Base-by-base conservation (phyloP, 1,139 yeast genomes). In the Sugiyamaella neomexicana region DNA sequence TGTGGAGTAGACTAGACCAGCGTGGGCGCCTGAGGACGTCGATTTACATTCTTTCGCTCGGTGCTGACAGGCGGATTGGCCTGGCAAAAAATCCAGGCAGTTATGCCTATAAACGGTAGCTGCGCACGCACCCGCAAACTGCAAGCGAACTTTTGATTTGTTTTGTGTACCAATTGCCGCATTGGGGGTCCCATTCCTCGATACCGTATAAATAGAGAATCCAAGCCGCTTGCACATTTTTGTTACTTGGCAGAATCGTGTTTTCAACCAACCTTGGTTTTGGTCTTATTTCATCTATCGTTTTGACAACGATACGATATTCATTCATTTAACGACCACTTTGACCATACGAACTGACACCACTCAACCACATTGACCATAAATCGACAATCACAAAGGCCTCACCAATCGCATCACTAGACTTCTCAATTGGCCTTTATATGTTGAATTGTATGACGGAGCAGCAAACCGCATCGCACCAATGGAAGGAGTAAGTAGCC, bases 111-210 rank as follows among this genome's bases (percentile, higher is more conserved):
- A 17, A 20, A 12, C 23, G 38, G 29, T n/a, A 20, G 17, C 12
- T 44, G 47, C 47, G 37, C 39, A 17, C 23, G 46, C 38, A 27
- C 16, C 39, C 15, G 27, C 37, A 40, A 38, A 36, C 51, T 32
- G 46, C 15, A 42, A 13, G 37, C 37, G 52, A 42, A 23, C 41
- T 42, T 20, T 50, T 3, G 25, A 20, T 34, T 43, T 45, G 45
- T 51, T 52, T 40, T 52, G 54, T 52, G 54, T 52, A 52, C 46
- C 50, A 29, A 42, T 46, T 52, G 41, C 54, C 54, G 51, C 47
- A 46, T 52, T 52, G 29, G 54, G 29, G 54, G 54, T 43, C 54
- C 54, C 49, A 46, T 46, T 45, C 54, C 54, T 46, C 51, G 50
- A 40, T 40, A 20, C 41, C 32, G 36, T 42, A 52, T 52, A 52